Conservation (phyloP, 495 filamentous ascomycete genomes). For the Daldinia caldariorum region DNA sequence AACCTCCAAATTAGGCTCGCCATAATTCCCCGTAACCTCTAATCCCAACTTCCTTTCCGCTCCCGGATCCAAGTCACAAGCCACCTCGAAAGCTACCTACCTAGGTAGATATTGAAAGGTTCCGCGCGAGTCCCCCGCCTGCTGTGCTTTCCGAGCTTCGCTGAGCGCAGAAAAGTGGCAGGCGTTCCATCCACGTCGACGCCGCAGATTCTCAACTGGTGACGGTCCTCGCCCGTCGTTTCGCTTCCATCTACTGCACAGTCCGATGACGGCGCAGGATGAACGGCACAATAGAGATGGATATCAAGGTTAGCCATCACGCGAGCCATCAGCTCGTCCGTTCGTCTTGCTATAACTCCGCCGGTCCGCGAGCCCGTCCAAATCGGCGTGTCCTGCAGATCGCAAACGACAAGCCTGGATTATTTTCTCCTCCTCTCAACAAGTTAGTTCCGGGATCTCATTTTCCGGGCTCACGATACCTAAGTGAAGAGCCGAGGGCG, state of each 20-base stretch:
- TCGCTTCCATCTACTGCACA: conserved; percentile 43
- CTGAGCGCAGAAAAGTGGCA: conserved; percentile 53
- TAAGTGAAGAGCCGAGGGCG: conserved; percentile 57
- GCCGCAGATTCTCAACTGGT: conserved; percentile 46
- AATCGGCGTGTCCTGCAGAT: conserved; percentile 57
- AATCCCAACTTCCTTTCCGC: conserved; percentile 49
- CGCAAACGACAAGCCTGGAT: conserved; percentile 55
- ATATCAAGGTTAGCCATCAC: conserved; percentile 55
- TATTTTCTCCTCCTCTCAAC: conserved; percentile 44
- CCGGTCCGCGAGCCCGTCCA: conserved; percentile 48
- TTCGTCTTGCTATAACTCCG: conserved; percentile 51
- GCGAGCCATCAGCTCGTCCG: conserved; percentile 52
- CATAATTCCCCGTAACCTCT: conserved; percentile 60
- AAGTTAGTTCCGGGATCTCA: conserved; percentile 52
- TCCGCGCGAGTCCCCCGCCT: conserved; percentile 49
- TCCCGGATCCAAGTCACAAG: conserved; percentile 39
- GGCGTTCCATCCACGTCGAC: conserved; percentile 58
- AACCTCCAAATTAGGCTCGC: conserved; percentile 54
- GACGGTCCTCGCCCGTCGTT: conserved; percentile 25
- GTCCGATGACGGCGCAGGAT: conserved; percentile 46
- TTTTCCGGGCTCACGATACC: conserved; percentile 56
- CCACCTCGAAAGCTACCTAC: conserved; percentile 45
- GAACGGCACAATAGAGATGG: conserved; percentile 51
- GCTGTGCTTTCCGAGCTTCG: conserved; percentile 48
- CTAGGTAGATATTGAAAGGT: conserved; percentile 56